phyloP scores from a whole-genome alignment of 164 flowering plant genomes.

The Aristolochia fimbriata region DNA sequence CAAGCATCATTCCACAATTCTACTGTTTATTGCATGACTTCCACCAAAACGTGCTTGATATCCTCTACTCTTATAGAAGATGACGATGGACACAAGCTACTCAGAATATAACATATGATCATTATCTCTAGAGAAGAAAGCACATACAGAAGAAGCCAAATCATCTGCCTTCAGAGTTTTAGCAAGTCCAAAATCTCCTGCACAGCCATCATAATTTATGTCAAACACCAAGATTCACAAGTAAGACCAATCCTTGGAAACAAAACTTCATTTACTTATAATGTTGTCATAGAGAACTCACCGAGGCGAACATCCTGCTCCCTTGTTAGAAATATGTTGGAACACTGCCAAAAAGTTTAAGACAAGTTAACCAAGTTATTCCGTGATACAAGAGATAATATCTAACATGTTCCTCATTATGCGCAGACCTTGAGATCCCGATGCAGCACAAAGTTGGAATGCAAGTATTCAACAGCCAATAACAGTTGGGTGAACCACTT shows the following conservation, averaged over 20 bases:
- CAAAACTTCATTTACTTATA: not conserved
- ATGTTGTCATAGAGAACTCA: conserved; percentile 20
- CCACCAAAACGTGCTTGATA: too few species aligned
- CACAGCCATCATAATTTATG: conserved; percentile 9
- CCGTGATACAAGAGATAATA: not conserved
- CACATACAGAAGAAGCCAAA: conserved; percentile 89
- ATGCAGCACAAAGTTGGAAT: conserved; percentile 84
- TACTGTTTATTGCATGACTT: too few species aligned
- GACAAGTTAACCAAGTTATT: conserved; percentile 5
- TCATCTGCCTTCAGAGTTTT: conserved; percentile 94
- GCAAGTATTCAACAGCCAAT: conserved; percentile 89
- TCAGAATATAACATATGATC: too few species aligned
- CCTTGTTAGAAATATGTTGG: conserved; percentile 93
- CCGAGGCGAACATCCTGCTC: conserved; percentile 96
- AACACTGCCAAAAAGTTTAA: conserved; percentile 52
- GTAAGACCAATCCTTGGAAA: too few species aligned
- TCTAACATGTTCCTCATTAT: not conserved
- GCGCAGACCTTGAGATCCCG: conserved; percentile 76
- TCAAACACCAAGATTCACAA: not conserved
- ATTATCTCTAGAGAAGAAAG: not conserved
- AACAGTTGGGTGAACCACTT: conserved; percentile 92
- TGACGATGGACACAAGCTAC: too few species aligned
- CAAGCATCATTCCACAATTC: too few species aligned
- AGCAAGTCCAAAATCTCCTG: conserved; percentile 99
- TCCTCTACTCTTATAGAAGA: too few species aligned